Percentiles rank a stretch among this genome's conserved stretches.
phyloP scores from a whole-genome alignment of 2,329 filamentous ascomycete genomes.

The Penicillium sp. region DNA sequence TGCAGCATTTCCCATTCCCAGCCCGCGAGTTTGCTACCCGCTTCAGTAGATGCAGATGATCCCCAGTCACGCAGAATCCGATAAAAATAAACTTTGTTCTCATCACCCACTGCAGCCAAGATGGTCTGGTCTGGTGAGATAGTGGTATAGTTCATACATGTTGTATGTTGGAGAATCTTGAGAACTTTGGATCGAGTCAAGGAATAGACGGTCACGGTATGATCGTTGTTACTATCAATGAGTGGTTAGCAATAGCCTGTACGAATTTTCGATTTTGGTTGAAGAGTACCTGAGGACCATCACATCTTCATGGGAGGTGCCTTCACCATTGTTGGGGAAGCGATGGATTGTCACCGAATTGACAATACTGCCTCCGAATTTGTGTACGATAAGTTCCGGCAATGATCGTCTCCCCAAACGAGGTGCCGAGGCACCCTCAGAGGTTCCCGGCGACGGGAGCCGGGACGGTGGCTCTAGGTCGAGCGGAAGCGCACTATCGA shows the following conservation, averaged over 20 bases:
- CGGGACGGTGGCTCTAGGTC: conserved; percentile 40
- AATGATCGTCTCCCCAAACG: conserved; percentile 20
- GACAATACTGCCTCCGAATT: conserved; percentile 64
- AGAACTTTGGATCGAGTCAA: conserved; percentile 68
- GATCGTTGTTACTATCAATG: conserved; percentile 82
- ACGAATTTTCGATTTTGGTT: neutral
- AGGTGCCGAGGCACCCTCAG: conserved; percentile 18
- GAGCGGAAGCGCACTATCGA: conserved; percentile 60
- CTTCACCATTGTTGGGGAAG: conserved; percentile 45
- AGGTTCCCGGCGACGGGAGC: conserved; percentile 24
- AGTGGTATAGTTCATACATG: conserved; percentile 90
- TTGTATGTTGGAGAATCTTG: conserved; percentile 71
- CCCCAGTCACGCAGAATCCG: conserved; percentile 42
- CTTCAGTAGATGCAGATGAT: conserved; percentile 27
- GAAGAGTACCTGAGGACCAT: conserved; percentile 47
- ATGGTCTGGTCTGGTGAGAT: conserved; percentile 84
- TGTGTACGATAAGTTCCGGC: conserved; percentile 55
- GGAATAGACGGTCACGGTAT: conserved; percentile 80
- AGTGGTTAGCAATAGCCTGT: conserved; percentile 41
- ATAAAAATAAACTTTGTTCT: conserved; percentile 83
- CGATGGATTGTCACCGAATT: conserved; percentile 67
- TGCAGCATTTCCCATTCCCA: conserved; percentile 45
- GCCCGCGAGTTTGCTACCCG: conserved; percentile 36
- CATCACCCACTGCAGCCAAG: conserved; percentile 82
- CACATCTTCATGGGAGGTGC: conserved; percentile 56